Conservation (phyloP, 2,329 filamentous ascomycete genomes). For the Lachnellula occidentalis region DNA sequence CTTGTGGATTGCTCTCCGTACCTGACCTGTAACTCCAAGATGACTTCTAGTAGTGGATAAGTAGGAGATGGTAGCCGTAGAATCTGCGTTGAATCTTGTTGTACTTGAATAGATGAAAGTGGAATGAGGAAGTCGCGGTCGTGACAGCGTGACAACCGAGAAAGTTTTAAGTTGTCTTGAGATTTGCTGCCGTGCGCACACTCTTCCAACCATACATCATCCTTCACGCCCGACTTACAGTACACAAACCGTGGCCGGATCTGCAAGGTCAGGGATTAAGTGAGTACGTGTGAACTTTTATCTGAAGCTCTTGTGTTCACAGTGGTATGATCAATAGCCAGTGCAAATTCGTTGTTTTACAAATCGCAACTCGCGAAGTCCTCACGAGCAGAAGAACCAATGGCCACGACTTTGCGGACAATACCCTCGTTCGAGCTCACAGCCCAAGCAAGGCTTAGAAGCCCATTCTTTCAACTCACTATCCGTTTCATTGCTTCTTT, state of each 20-base stretch:
- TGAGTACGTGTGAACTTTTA: background rate
- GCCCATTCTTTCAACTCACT: background rate
- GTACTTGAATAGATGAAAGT: background rate
- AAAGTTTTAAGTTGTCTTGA: constrained; percentile 1
- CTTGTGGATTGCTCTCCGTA: background rate
- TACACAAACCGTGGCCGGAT: background rate
- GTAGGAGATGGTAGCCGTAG: background rate
- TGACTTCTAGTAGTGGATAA: background rate
- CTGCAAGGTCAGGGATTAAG: background rate
- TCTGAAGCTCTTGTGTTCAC: too few species aligned
- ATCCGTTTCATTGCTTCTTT: background rate
- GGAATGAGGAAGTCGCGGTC: background rate
- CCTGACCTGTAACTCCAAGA: background rate
- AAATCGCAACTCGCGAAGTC: background rate
- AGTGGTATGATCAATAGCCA: background rate
- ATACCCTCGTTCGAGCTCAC: background rate
- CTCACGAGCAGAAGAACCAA: background rate
- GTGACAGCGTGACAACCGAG: background rate
- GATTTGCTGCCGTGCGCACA: constrained; percentile 1
- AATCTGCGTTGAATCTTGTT: background rate
- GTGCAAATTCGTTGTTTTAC: background rate
- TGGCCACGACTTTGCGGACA: background rate
- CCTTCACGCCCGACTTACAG: constrained; percentile 3
- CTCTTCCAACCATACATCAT: background rate
- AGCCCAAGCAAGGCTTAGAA: background rate